A percentile compares a stretch with the other conserved stretches of the same genome.
Evolutionary conservation across 805 yeast species (phyloP).

Genomic region (Teunomyces gatunensis): DNA sequence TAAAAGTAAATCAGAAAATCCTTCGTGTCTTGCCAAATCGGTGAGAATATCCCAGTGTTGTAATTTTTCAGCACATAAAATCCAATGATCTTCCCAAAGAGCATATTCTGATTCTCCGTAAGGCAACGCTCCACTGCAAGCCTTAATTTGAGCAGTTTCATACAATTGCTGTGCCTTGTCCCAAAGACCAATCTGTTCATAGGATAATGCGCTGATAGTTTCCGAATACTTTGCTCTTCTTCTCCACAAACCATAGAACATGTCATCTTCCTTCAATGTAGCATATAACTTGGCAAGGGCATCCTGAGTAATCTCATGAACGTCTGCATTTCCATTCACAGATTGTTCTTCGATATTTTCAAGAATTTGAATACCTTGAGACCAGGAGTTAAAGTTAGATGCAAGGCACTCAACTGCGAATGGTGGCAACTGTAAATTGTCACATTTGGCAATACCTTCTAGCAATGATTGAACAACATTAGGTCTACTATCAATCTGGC

Average conservation of each 20-base stretch:
- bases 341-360: slow-evolving; percentile 65
- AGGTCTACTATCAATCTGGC: slow-evolving; percentile 83
- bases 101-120: slow-evolving; percentile 94
- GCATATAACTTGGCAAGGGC: slow-evolving; percentile 89
- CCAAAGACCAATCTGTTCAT: slow-evolving; percentile 94
- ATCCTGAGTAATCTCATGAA: slow-evolving; percentile 82
- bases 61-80: slow-evolving; percentile 90
- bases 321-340: slow-evolving; percentile 64
- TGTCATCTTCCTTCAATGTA: slow-evolving; percentile 86
- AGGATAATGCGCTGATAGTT: slow-evolving; percentile 88
- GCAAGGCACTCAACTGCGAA: slow-evolving; percentile 89
- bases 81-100: slow-evolving; percentile 99
- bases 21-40: slow-evolving; percentile 96
- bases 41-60: slow-evolving; percentile 98
- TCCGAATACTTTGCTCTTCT: slow-evolving; percentile 92
- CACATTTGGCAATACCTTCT: slow-evolving; percentile 77
- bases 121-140: slow-evolving; percentile 91
- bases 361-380: slow-evolving; percentile 77
- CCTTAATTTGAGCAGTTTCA: slow-evolving; percentile 95
- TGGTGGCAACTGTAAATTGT: slow-evolving; percentile 82
- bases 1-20: slow-evolving; percentile 88
- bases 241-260: slow-evolving; percentile 98
- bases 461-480: slow-evolving; percentile 83
- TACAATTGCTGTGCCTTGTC: slow-evolving; percentile 89
- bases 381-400: slow-evolving; percentile 85